A percentile compares a stretch with the other conserved stretches of the same genome.
Conservation (phyloP, 2,329 filamentous ascomycete genomes). For the Phyllosticta citrichinensis region DNA sequence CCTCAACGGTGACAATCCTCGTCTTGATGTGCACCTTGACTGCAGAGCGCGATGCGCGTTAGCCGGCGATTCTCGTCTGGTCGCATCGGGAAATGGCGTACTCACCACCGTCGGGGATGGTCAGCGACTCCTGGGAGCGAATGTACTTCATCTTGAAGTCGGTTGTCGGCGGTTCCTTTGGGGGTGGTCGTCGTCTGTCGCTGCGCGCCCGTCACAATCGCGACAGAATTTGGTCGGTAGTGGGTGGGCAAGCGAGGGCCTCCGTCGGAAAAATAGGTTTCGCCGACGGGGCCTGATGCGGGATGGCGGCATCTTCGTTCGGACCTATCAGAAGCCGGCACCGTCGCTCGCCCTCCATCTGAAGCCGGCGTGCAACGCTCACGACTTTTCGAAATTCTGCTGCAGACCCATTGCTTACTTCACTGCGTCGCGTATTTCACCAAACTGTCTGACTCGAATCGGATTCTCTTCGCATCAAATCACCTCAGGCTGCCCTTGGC, state of each 20-base stretch:
- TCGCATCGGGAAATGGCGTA: constrained; percentile 31
- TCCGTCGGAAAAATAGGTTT: neutral
- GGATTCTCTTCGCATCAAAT: too few species aligned
- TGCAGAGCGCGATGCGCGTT: constrained; percentile 33
- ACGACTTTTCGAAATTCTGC: too few species aligned
- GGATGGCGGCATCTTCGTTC: neutral
- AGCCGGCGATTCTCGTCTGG: constrained; percentile 8
- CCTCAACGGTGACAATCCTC: constrained; percentile 91
- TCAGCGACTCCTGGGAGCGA: constrained; percentile 91
- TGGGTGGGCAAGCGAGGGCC: neutral
- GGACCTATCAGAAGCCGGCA: neutral
- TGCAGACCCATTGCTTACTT: too few species aligned
- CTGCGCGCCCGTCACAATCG: constrained; percentile 5
- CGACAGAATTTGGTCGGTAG: constrained; percentile 6
- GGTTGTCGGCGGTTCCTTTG: constrained; percentile 19
- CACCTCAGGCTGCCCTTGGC: too few species aligned
- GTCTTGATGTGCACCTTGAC: constrained; percentile 99
- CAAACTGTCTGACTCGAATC: too few species aligned
- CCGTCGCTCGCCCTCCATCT: too few species aligned
- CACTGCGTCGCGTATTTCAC: too few species aligned
- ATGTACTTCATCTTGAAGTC: constrained; percentile 95
- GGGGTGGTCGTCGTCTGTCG: constrained; percentile 10
- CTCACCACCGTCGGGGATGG: constrained; percentile 94
- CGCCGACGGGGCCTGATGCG: neutral
- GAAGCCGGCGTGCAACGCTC: too few species aligned